Evolutionary conservation across 352 stramenopile species (phyloP), one percentile per base, ranked within the genome.

Genomic region (Globisporangium canariense): DNA sequence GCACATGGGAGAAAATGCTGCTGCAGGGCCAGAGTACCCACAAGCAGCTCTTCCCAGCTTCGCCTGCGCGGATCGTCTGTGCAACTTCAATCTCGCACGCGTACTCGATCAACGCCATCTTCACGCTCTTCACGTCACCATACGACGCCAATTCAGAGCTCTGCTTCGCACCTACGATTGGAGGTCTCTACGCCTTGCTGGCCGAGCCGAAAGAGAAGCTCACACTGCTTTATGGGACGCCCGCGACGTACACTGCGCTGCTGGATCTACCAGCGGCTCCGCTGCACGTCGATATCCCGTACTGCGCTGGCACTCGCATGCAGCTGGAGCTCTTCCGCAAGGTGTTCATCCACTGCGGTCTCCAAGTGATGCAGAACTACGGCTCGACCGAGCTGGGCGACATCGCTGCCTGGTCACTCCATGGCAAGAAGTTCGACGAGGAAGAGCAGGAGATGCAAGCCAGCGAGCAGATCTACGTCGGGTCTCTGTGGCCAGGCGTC

Each of bases 31-130:
- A 89, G n/a, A 78, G 67, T n/a, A 96, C 84, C 6, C 71, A 93
- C 41, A 71, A 87, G 45, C 67, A 87, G 62, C 79, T 94, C 45
- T 94, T 96, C 58, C 85, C 83, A 7, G 54, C 72, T 20, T n/a
- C 66, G 0, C 74, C 87, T 0, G 78, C 78, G 32, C 83, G 85
- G 4, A 78, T 96, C 55, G 76, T 94, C 22, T 90, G 82, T 32
- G 79, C 65, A 8, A 93, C 88, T 36, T 94, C 88, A 18, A 94
- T 96, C 60, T 78, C 86, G 10, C 88, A 96, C 65, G 86, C 86
- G 10, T 96, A 86, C 65, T 89, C 86, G 7, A 92, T 96, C 67
- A 96, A 96, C 63, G 82, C 84, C 3, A 70, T 96, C 25, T 96
- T 93, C 62, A 77, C 86, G 53, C 71, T 96, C 25, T 78, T 89